phyloP scores from a whole-genome alignment of 164 flowering plant genomes.

The Chloranthus sessilifolius region DNA sequence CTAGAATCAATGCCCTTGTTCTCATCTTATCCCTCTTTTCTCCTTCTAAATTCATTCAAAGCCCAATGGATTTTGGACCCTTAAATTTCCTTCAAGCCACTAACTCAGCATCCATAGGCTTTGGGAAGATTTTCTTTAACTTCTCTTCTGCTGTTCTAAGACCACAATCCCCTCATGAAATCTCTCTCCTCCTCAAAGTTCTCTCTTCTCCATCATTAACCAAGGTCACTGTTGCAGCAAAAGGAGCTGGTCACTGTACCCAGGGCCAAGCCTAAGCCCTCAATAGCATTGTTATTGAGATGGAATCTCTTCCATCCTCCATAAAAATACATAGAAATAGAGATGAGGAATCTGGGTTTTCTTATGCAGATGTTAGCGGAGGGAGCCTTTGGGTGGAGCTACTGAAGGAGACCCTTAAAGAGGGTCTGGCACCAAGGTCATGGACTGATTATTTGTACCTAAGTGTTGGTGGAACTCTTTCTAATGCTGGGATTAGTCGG shows the following conservation, averaged over 20 bases:
- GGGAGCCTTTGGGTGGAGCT: slow-evolving; percentile 40
- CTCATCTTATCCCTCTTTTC: slow-evolving; percentile 23
- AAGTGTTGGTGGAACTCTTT: slow-evolving; percentile 44
- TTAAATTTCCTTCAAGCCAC: slow-evolving; percentile 23
- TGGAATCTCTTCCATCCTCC: slow-evolving; percentile 25
- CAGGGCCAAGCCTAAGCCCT: slow-evolving; percentile 38
- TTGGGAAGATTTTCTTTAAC: slow-evolving; percentile 28
- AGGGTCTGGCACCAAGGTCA: slow-evolving; percentile 34
- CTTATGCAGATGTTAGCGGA: slow-evolving; percentile 40
- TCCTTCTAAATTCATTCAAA: slow-evolving; percentile 29
- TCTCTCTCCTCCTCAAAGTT: slow-evolving; percentile 25
- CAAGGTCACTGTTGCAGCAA: slow-evolving; percentile 30
- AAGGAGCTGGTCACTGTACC: slow-evolving; percentile 37
- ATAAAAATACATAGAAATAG: slow-evolving; percentile 18
- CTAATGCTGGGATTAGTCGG: slow-evolving; percentile 49
- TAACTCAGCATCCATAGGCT: slow-evolving; percentile 22
- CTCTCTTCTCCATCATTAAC: slow-evolving; percentile 22
- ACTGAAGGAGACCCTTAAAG: slow-evolving; percentile 24
- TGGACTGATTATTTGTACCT: slow-evolving; percentile 49
- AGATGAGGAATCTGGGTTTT: slow-evolving; percentile 7
- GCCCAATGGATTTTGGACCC: slow-evolving; percentile 32
- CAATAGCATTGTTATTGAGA: slow-evolving; percentile 35
- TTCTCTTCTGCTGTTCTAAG: slow-evolving; percentile 26
- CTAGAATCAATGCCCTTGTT: slow-evolving; percentile 18
- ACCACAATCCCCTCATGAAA: slow-evolving; percentile 25